Evolutionary conservation across 2,329 filamentous ascomycete genomes (phyloP).

Genomic region (Aspergillus vadensis): DNA sequence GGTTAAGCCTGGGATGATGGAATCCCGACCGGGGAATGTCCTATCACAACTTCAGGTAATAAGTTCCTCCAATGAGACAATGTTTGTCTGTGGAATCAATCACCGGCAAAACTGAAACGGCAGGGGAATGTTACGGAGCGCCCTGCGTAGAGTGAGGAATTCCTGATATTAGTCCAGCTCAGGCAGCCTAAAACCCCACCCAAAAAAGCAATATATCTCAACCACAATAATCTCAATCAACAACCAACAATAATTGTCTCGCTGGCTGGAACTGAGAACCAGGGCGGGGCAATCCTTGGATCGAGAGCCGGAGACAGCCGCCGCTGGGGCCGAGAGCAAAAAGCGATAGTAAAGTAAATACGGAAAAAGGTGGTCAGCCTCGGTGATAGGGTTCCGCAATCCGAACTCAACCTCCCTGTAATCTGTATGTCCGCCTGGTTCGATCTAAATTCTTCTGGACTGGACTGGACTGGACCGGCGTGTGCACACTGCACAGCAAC

Average conservation of each 20-base stretch:
- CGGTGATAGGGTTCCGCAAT: not conserved
- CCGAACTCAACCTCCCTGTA: not conserved
- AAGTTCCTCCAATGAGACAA: not conserved
- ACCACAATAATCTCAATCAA: not conserved
- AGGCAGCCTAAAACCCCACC: not conserved
- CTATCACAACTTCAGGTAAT: not conserved
- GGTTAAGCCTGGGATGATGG: not conserved
- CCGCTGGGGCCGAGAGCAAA: slow-evolving; percentile 5
- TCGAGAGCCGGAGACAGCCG: slow-evolving; percentile 15
- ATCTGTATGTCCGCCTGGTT: not conserved
- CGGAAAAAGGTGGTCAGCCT: not conserved
- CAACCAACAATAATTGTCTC: not conserved
- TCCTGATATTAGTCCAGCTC: not conserved
- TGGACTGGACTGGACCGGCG: not conserved
- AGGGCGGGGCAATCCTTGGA: slow-evolving; percentile 18
- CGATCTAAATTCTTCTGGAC: not conserved
- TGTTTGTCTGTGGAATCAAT: too few relatives aligned
- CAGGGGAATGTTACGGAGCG: not conserved
- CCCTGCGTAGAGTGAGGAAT: not conserved
- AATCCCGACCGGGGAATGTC: not conserved
- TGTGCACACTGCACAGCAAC: not conserved
- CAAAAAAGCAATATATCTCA: slow-evolving; percentile 1
- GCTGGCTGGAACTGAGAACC: slow-evolving; percentile 6
- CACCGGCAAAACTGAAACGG: not conserved
- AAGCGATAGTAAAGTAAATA: not conserved